phyloP scores from a whole-genome alignment of 352 stramenopile genomes.

The Pythium folliculosum region DNA sequence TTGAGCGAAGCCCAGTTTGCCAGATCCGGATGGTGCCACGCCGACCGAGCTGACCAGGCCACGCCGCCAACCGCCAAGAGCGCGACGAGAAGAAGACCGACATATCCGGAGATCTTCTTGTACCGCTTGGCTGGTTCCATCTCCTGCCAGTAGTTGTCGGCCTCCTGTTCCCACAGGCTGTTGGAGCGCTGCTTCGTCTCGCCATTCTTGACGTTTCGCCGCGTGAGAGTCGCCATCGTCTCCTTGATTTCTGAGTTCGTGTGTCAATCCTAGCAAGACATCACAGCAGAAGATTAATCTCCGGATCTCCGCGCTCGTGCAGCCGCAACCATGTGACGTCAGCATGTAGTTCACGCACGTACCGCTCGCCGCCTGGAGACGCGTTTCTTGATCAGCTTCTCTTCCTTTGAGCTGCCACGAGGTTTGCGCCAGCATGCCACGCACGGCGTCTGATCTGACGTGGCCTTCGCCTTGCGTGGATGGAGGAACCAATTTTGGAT shows the following conservation, averaged over 20 bases:
- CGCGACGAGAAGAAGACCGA: slow-evolving; percentile 30
- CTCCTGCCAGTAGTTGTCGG: slow-evolving; percentile 71
- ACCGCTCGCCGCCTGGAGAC: not conserved
- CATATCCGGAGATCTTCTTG: slow-evolving; percentile 36
- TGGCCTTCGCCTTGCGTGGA: too few relatives aligned
- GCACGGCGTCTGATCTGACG: not conserved
- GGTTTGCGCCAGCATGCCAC: not conserved
- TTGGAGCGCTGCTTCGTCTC: slow-evolving; percentile 36
- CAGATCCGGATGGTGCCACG: slow-evolving; percentile 16
- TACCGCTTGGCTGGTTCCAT: slow-evolving; percentile 60
- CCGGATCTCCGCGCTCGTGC: not conserved
- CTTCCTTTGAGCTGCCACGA: not conserved
- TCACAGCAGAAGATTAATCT: not conserved
- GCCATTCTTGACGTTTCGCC: slow-evolving; percentile 42
- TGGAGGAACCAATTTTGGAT: not conserved
- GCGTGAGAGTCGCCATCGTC: slow-evolving; percentile 37
- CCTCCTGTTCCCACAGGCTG: slow-evolving; percentile 70
- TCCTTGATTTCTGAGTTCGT: not conserved
- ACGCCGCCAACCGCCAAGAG: slow-evolving; percentile 24
- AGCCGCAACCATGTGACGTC: not conserved
- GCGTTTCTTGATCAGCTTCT: not conserved
- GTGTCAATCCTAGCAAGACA: not conserved
- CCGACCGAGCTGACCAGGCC: slow-evolving; percentile 18
- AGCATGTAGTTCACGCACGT: not conserved
- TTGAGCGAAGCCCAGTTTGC: slow-evolving; percentile 8